phyloP scores from a whole-genome alignment of 176 grass and related monocot species.

The Oryza officinalis region DNA sequence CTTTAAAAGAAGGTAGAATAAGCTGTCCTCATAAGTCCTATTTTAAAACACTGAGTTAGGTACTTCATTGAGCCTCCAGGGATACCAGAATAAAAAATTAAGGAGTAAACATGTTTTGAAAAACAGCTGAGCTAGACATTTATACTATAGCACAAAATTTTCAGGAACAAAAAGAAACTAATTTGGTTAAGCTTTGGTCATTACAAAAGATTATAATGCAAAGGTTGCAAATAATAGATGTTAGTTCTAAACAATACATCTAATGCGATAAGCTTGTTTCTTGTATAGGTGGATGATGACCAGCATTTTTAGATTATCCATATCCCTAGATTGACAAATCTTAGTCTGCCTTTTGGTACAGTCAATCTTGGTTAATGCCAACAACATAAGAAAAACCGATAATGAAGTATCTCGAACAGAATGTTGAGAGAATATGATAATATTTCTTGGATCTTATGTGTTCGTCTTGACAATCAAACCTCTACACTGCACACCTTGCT shows the following conservation, averaged over 20 bases:
- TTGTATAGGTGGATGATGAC: constrained; percentile 2
- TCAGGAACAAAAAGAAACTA: constrained; percentile 12
- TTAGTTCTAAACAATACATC: not conserved
- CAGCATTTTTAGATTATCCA: constrained; percentile 18
- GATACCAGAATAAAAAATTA: not conserved
- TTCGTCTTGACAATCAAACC: constrained; percentile 11
- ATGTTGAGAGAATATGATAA: not conserved
- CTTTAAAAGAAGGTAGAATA: constrained; percentile 10
- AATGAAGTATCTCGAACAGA: constrained; percentile 6
- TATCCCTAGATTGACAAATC: not conserved
- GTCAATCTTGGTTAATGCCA: not conserved
- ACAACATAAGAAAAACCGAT: not conserved
- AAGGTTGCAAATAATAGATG: not conserved
- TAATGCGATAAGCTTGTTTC: not conserved
- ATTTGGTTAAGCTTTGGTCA: not conserved
- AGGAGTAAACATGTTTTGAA: not conserved
- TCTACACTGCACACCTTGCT: not conserved
- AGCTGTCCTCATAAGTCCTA: not conserved
- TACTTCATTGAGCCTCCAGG: not conserved
- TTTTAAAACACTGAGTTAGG: not conserved
- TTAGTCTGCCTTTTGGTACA: not conserved
- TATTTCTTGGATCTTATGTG: not conserved
- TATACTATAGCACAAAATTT: not conserved
- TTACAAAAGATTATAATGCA: not conserved
- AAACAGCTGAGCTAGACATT: constrained; percentile 1